These are phyloP conservation scores for Pouteria glomerata DNA, from an alignment of 148 eudicot genomes.

Conservation along the genomic window DNA sequence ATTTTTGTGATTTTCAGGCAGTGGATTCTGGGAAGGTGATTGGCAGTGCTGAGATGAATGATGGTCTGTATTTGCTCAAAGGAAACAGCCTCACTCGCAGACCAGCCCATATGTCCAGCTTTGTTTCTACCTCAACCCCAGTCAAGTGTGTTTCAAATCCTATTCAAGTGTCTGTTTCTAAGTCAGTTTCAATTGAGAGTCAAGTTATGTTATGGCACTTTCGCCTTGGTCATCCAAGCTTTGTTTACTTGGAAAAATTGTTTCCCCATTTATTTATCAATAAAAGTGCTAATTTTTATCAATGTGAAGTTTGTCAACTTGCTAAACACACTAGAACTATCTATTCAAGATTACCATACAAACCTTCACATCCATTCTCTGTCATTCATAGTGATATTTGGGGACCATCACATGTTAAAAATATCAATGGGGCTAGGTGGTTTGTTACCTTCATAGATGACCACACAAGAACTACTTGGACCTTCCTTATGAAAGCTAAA, in stretches of 20 bases:
- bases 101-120: neutral
- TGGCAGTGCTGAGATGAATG: conserved; percentile 8
- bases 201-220: conserved; percentile 8
- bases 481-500: neutral
- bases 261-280: conserved; percentile 2
- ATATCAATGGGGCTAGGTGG: neutral
- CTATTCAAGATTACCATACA: neutral
- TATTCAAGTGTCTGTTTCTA: neutral
- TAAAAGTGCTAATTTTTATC: neutral
- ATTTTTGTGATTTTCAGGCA: conserved; percentile 5
- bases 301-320: neutral
- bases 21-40: conserved; percentile 8
- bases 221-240: conserved; percentile 9
- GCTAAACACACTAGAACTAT: neutral
- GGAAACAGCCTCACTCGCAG: no score
- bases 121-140: no score
- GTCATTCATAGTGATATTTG: conserved; percentile 1
- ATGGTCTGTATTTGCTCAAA: conserved; percentile 3
- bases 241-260: neutral
- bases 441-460: conserved; percentile 1
- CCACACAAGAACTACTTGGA: neutral
- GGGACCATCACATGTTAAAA: neutral
- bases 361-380: neutral
- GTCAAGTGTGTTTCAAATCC: neutral
- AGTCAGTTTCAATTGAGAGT: no score